phyloP scores from a whole-genome alignment of 805 yeast species.

The Barnettozyma sp. region DNA sequence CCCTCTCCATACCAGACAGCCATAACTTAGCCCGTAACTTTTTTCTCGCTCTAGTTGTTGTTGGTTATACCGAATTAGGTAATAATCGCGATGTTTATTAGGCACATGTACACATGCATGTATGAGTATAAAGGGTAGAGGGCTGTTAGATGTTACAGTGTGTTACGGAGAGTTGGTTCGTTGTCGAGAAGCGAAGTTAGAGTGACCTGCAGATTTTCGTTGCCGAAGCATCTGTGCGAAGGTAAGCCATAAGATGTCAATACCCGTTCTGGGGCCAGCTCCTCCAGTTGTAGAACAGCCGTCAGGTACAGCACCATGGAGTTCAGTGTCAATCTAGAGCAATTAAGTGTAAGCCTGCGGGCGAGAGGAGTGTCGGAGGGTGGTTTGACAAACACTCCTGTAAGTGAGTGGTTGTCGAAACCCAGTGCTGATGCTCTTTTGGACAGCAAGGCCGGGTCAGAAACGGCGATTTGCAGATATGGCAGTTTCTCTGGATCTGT shows the following conservation, averaged over 20 bases:
- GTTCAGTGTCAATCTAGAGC: conserved; percentile 8
- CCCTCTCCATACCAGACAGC: too few species aligned
- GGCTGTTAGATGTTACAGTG: neutral
- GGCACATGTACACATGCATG: too few species aligned
- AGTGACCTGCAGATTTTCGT: neutral
- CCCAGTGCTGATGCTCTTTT: neutral
- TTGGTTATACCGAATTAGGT: too few species aligned
- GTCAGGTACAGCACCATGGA: conserved; percentile 3
- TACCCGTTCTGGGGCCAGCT: neutral
- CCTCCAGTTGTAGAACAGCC: conserved; percentile 4
- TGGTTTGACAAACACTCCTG: neutral
- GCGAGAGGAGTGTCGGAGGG: too few species aligned
- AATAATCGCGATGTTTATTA: too few species aligned
- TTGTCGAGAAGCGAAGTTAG: neutral
- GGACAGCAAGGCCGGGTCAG: neutral
- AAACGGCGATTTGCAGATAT: neutral
- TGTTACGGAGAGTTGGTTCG: conserved; percentile 1
- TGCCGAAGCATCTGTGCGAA: conserved; percentile 1
- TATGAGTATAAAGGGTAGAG: too few species aligned
- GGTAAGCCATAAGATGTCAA: conserved; percentile 1
- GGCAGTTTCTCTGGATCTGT: conserved; percentile 1
- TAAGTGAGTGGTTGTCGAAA: neutral
- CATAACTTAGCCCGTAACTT: too few species aligned
- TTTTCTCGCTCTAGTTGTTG: too few species aligned
- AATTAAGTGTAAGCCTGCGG: conserved; percentile 5